These are phyloP conservation scores for Tetracladium maxilliforme DNA, from an alignment of 2,329 filamentous ascomycete species.

Conservation along the genomic window DNA sequence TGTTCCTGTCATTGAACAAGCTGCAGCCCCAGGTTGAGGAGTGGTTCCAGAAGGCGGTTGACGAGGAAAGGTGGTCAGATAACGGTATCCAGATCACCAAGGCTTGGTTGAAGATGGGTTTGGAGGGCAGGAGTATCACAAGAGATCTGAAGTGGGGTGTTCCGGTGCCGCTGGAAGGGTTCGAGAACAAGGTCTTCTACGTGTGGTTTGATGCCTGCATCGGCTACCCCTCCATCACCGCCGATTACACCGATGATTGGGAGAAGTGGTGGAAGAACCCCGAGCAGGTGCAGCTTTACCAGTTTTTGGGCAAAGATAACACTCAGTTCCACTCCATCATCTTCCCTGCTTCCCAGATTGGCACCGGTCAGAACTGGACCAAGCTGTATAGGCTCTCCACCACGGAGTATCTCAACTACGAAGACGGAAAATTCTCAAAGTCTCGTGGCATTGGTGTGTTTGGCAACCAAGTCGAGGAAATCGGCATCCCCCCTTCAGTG, in stretches of 20 bases:
- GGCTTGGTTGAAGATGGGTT: constrained; percentile 69
- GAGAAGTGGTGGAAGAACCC: constrained; percentile 91
- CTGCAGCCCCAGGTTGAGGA: constrained; percentile 62
- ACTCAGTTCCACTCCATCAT: constrained; percentile 75
- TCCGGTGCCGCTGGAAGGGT: constrained; percentile 37
- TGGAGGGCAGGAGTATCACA: constrained; percentile 80
- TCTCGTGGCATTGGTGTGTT: constrained; percentile 83
- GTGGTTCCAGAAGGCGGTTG: constrained; percentile 63
- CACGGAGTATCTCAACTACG: constrained; percentile 82
- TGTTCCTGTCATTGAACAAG: constrained; percentile 77
- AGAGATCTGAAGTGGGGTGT: constrained; percentile 82
- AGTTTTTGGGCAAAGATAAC: constrained; percentile 93
- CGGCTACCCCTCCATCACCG: constrained; percentile 90
- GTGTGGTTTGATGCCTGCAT: constrained; percentile 82
- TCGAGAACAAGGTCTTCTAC: constrained; percentile 71
- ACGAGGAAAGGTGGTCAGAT: constrained; percentile 60
- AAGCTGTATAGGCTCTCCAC: constrained; percentile 79
- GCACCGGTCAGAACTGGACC: constrained; percentile 76
- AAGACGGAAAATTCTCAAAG: constrained; percentile 86
- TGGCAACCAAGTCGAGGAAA: constrained; percentile 77
- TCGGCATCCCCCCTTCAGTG: constrained; percentile 72
- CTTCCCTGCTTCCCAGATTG: constrained; percentile 78
- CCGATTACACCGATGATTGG: constrained; percentile 80
- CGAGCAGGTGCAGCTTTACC: constrained; percentile 75
- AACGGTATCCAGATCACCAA: constrained; percentile 67